Evolutionary conservation across 2,329 filamentous ascomycete genomes (phyloP).

Genomic region (Drechslera avenae): DNA sequence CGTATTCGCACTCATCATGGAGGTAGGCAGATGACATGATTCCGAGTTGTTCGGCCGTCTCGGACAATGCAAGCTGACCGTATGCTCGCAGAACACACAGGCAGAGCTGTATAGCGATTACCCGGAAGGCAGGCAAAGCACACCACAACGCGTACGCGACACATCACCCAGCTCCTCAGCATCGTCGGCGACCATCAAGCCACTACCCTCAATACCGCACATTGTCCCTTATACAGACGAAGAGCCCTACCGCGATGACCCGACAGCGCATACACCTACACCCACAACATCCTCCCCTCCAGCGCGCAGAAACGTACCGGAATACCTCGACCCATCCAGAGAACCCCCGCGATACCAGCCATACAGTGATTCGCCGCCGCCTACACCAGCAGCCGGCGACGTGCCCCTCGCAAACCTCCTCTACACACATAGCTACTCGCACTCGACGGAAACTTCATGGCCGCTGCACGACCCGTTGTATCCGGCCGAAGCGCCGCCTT

Average conservation of each 20-base stretch:
- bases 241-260: conserved; percentile 15
- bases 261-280: not conserved
- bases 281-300: not conserved
- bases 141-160: not conserved
- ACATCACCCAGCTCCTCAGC: not conserved
- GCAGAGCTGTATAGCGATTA: too few species aligned
- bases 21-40: too few species aligned
- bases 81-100: too few species aligned
- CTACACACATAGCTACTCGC: conserved; percentile 9
- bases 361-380: conserved; percentile 11
- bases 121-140: not conserved
- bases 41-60: too few species aligned
- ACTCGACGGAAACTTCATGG: not conserved
- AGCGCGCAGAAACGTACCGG: not conserved
- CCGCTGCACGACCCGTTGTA: conserved; percentile 9
- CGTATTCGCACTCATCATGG: too few species aligned
- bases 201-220: too few species aligned
- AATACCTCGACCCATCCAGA: not conserved
- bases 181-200: not conserved
- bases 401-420: conserved; percentile 37
- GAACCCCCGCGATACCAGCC: conserved; percentile 1
- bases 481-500: conserved; percentile 34
- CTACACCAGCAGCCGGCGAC: conserved; percentile 26
- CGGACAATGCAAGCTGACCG: too few species aligned
- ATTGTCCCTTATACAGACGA: too few species aligned